These are phyloP conservation scores for Immersiella caudata DNA, from an alignment of 495 filamentous ascomycete species.

Conservation along the genomic window DNA sequence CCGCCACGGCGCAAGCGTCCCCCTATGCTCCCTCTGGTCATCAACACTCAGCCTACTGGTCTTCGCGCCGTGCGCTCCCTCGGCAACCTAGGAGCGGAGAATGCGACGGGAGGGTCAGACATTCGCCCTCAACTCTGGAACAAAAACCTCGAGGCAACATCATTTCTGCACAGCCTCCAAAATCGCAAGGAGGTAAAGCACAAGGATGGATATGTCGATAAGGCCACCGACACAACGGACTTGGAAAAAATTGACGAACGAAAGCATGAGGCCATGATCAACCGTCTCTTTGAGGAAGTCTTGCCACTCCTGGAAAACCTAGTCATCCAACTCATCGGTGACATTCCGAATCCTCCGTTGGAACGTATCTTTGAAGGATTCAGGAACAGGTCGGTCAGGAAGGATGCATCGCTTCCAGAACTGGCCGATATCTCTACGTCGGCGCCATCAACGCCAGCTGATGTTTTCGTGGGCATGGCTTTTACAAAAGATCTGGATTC, in stretches of 20 bases:
- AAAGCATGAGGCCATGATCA: neutral
- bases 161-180: neutral
- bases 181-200: neutral
- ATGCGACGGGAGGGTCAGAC: neutral
- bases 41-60: neutral
- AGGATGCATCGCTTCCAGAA: neutral
- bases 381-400: slow-evolving; percentile 29
- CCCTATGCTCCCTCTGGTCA: slow-evolving; percentile 20
- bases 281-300: slow-evolving; percentile 33
- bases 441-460: neutral
- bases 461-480: neutral
- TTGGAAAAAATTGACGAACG: neutral
- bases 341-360: slow-evolving; percentile 31
- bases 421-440: neutral
- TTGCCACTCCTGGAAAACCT: slow-evolving; percentile 49
- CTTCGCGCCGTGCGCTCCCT: neutral
- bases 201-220: slow-evolving; percentile 21
- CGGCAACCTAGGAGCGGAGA: neutral
- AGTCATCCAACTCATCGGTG: slow-evolving; percentile 43
- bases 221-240: slow-evolving; percentile 23
- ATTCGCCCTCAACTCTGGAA: neutral
- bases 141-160: neutral
- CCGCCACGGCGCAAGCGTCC: slow-evolving; percentile 16
- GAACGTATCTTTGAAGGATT: slow-evolving; percentile 40
- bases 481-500: neutral